phyloP scores from a whole-genome alignment of 768 basidiomycete genomes.

The Tricholoma furcatifolium region DNA sequence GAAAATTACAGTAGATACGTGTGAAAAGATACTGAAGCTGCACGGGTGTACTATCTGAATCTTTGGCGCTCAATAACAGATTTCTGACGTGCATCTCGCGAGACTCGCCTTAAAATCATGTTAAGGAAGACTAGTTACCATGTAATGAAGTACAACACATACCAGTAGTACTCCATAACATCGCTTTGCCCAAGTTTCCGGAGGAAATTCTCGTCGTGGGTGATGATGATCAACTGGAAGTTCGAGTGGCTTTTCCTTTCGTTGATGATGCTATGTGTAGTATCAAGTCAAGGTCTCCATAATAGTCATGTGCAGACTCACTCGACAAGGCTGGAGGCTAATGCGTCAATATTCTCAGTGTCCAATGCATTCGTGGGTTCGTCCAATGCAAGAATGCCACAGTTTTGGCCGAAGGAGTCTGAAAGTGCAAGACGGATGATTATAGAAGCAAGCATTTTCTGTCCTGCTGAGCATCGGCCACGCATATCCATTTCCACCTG shows the following conservation, averaged over 20 bases:
- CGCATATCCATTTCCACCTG: constrained; percentile 99
- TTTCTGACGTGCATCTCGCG: constrained; percentile 67
- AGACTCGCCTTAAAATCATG: constrained; percentile 67
- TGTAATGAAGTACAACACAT: not conserved
- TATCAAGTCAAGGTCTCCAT: not conserved
- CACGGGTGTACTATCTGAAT: constrained; percentile 50
- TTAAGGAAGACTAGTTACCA: not conserved
- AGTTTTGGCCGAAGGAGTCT: constrained; percentile 96
- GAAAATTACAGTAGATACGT: too few relatives aligned
- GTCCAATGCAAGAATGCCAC: constrained; percentile 95
- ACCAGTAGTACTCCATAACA: constrained; percentile 97
- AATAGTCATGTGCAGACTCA: constrained; percentile 39
- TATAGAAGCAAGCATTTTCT: constrained; percentile 98
- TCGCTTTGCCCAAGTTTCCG: constrained; percentile 85
- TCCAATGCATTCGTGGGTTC: constrained; percentile 98
- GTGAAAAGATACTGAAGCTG: too few relatives aligned
- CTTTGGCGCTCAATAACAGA: constrained; percentile 73
- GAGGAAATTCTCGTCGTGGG: constrained; percentile 95
- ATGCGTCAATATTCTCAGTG: constrained; percentile 91
- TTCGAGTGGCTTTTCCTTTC: constrained; percentile 87
- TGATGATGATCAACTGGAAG: constrained; percentile 96
- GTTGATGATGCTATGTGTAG: constrained; percentile 77
- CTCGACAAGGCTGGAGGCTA: constrained; percentile 91
- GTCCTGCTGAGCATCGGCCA: constrained; percentile 95
- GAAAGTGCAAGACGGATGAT: constrained; percentile 96